Evolutionary conservation across 441 rosid species (phyloP), one percentile per base, ranked within the genome.

Genomic region (Pelargonium fulgidum): DNA sequence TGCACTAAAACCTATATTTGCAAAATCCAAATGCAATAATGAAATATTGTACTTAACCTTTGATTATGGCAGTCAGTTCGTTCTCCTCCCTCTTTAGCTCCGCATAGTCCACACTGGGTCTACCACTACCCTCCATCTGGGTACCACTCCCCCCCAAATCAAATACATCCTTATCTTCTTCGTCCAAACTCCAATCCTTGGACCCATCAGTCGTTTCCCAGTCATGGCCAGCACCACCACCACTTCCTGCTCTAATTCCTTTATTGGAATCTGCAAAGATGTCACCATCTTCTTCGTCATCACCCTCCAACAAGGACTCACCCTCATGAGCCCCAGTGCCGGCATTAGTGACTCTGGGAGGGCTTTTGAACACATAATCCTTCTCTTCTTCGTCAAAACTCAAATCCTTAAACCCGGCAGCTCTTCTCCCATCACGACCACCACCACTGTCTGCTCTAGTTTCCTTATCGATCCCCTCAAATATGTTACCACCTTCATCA

Each of bases 81-180:
- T 87, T 79, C 85, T 84, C 89, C 70, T 89, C 97, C 41, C 59
- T 73, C 73, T 80, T 79, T 10, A 90, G 85, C 72, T 68, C 74
- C 62, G 33, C 33, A 67, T 81, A 79, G 77, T 88, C 84, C 70
- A 62, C 78, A 17, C 64, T 82, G 74, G 68, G 54, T 45, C 47
- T 4, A 20, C 68, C 70, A 22, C 36, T 19, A 63, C 24, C 44
- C 47, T 13, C 73, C 22, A 12, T 62, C 64, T 11, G 4, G n/a
- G 8, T 62, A 50, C 70, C 80, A 59, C 68, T 66, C 26, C 26
- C 70, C 10, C 54, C 33, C n/a, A 52, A 52, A 52, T 19, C 59
- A 3, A 52, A 52, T 2, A 52, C 59, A 52, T 52, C 59, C 3
- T 4, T 7, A 14, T 52, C 20, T 7, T 52, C 59, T 19, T 52